phyloP scores from a whole-genome alignment of 305 asterid genomes.

The Lippia alba region DNA sequence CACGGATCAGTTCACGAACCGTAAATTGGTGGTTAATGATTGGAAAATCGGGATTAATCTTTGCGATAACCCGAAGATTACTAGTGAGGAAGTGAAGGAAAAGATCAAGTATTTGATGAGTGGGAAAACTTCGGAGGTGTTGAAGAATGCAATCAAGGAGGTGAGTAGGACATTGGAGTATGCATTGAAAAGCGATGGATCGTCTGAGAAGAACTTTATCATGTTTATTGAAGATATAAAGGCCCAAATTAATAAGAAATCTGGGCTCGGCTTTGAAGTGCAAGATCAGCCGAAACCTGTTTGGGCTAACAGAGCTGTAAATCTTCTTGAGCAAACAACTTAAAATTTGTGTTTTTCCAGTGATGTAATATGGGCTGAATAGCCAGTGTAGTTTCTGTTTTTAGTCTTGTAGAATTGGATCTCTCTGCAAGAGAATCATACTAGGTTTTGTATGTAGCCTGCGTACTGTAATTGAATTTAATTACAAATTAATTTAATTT shows the following conservation, averaged over 20 bases:
- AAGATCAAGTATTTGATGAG: conserved; percentile 58
- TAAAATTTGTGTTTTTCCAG: not conserved
- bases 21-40: conserved; percentile 78
- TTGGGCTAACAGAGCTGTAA: conserved; percentile 44
- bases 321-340: conserved; percentile 39
- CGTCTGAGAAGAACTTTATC: conserved; percentile 58
- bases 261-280: conserved; percentile 34
- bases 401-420: not conserved
- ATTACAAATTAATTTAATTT: not conserved
- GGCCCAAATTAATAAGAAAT: conserved; percentile 43
- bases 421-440: not conserved
- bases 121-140: conserved; percentile 39
- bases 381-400: conserved; percentile 1
- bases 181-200: conserved; percentile 61
- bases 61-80: conserved; percentile 46
- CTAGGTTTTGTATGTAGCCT: not conserved
- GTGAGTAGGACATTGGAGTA: conserved; percentile 54
- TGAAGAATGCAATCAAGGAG: conserved; percentile 53
- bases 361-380: conserved; percentile 7
- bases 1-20: conserved; percentile 76
- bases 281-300: conserved; percentile 28
- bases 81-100: conserved; percentile 55
- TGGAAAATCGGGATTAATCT: conserved; percentile 81
- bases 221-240: conserved; percentile 54
- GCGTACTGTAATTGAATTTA: not conserved